phyloP scores from a whole-genome alignment of 164 flowering plant species.

The Cinnamomum chago region DNA sequence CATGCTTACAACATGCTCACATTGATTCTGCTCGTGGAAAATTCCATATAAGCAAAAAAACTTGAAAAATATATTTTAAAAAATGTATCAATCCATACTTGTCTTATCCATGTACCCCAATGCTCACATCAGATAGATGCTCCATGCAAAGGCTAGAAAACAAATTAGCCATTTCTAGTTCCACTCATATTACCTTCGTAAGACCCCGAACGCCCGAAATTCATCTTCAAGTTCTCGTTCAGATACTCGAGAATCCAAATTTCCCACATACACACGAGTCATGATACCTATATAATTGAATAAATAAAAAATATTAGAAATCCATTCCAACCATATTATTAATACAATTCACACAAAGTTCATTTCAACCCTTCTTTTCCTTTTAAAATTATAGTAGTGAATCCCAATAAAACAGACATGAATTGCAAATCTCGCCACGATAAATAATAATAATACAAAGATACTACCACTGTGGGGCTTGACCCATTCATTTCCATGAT shows the following conservation, averaged over 20 bases:
- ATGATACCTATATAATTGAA: slow-evolving; percentile 21
- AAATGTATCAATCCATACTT: background rate
- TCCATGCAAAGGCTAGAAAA: background rate
- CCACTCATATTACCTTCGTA: slow-evolving; percentile 41
- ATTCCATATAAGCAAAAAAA: background rate
- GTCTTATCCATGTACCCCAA: background rate
- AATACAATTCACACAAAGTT: no score
- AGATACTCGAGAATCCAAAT: slow-evolving; percentile 56
- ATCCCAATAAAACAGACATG: no score
- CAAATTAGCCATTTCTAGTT: background rate
- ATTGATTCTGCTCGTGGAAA: background rate
- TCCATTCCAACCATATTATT: background rate
- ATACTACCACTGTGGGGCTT: no score
- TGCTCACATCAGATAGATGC: background rate
- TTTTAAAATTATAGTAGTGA: no score
- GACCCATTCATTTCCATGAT: no score
- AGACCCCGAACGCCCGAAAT: slow-evolving; percentile 58
- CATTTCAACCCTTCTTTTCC: no score
- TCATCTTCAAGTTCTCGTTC: slow-evolving; percentile 80
- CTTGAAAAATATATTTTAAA: no score
- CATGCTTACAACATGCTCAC: background rate
- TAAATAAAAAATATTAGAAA: background rate
- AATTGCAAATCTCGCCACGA: no score
- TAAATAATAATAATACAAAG: no score
- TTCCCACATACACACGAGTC: slow-evolving; percentile 81